These are phyloP conservation scores for Megacollybia platyphylla DNA, from an alignment of 1,284 basidiomycete species.

Conservation along the genomic window DNA sequence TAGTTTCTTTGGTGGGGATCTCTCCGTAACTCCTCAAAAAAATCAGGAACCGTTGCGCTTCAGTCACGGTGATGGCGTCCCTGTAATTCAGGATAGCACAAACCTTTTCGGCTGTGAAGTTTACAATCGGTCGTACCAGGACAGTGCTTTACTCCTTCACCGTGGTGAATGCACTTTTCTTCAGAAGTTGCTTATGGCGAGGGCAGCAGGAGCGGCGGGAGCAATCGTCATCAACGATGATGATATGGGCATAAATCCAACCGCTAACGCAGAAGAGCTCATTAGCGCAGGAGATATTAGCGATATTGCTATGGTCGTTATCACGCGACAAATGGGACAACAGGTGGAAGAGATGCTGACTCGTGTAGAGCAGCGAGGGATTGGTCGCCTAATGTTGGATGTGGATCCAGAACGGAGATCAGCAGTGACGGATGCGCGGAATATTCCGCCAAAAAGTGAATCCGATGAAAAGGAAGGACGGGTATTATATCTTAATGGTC, in stretches of 20 bases:
- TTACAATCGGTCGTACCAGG: slow-evolving; percentile 33
- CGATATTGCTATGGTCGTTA: slow-evolving; percentile 47
- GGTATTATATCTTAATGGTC: slow-evolving; percentile 66
- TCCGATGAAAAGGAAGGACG: slow-evolving; percentile 17
- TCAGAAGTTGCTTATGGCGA: slow-evolving; percentile 61
- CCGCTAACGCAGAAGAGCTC: slow-evolving; percentile 43
- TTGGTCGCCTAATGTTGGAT: slow-evolving; percentile 39
- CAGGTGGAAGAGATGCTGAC: slow-evolving; percentile 43
- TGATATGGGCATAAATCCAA: slow-evolving; percentile 53
- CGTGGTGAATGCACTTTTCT: slow-evolving; percentile 77
- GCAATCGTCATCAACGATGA: slow-evolving; percentile 60
- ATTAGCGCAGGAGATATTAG: slow-evolving; percentile 42
- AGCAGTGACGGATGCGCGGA: slow-evolving; percentile 10
- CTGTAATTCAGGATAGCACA: slow-evolving; percentile 30
- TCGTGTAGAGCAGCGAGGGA: slow-evolving; percentile 27
- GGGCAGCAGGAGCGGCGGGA: slow-evolving; percentile 56
- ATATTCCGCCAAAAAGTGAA: slow-evolving; percentile 2
- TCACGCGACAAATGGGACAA: slow-evolving; percentile 38
- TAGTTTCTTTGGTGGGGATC: slow-evolving; percentile 60
- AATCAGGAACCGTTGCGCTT: slow-evolving; percentile 24
- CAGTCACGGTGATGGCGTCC: slow-evolving; percentile 33
- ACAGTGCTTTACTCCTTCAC: slow-evolving; percentile 40
- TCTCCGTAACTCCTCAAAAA: slow-evolving; percentile 18
- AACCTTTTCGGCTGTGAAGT: slow-evolving; percentile 50
- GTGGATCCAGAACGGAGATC: slow-evolving; percentile 27